Percentiles rank a stretch among this genome's conserved stretches.
These are phyloP conservation scores for Penicillium palitans DNA, from an alignment of 2,329 filamentous ascomycete genomes.

Conservation along the genomic window DNA sequence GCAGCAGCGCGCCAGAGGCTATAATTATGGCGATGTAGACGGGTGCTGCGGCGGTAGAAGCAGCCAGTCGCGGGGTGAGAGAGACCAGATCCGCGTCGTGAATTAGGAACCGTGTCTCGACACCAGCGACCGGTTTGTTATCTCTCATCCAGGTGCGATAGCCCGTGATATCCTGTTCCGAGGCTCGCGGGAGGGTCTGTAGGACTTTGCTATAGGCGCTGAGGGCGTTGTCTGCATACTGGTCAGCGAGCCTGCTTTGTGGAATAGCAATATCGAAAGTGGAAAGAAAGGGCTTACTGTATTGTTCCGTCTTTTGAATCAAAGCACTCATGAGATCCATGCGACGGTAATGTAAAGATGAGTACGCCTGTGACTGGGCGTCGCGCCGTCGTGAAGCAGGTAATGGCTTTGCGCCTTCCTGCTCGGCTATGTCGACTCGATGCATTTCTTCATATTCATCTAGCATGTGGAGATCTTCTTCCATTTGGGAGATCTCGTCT, in stretches of 20 bases:
- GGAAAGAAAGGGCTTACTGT: conserved; percentile 49
- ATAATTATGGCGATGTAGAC: conserved; percentile 47
- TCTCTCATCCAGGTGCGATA: conserved; percentile 58
- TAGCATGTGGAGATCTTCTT: conserved; percentile 70
- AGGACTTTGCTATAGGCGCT: conserved; percentile 50
- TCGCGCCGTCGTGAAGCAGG: conserved; percentile 45
- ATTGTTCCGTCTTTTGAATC: conserved; percentile 61
- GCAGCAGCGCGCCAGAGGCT: conserved; percentile 54
- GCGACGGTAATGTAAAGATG: conserved; percentile 55
- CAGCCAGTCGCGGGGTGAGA: conserved; percentile 27
- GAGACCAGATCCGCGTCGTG: conserved; percentile 49
- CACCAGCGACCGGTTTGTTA: conserved; percentile 50
- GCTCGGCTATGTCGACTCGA: conserved; percentile 33
- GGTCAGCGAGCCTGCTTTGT: neutral
- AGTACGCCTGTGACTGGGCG: conserved; percentile 51
- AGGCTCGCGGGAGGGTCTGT: conserved; percentile 49
- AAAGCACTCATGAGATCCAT: conserved; percentile 56
- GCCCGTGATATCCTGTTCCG: conserved; percentile 48
- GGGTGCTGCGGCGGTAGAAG: conserved; percentile 23
- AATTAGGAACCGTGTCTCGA: conserved; percentile 56
- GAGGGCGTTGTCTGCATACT: conserved; percentile 41
- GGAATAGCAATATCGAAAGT: neutral
- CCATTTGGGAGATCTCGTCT: conserved; percentile 78
- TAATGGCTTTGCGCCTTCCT: conserved; percentile 33
- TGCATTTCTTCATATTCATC: conserved; percentile 59